Conservation (phyloP, 108 stramenopile species). For the Nannochloropsis oceanica region DNA sequence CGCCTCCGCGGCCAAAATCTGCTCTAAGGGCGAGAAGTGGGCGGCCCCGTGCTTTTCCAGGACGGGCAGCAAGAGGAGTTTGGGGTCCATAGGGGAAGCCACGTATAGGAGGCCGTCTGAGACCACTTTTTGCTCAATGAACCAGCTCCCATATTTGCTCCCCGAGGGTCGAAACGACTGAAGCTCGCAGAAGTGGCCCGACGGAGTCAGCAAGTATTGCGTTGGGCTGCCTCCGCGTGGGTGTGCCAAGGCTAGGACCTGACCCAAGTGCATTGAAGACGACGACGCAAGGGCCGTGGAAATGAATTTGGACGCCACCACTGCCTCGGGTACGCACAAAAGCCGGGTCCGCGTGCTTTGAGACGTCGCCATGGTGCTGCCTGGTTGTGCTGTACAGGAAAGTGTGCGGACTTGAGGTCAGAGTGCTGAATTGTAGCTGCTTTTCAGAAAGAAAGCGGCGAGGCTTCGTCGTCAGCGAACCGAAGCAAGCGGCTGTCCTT, state of each 20-base stretch:
- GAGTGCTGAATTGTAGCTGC: too few relatives aligned
- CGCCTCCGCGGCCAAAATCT: not conserved
- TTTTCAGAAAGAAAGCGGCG: too few relatives aligned
- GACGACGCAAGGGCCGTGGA: not conserved
- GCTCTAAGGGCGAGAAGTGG: not conserved
- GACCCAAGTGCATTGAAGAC: not conserved
- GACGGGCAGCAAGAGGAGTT: conserved; percentile 23
- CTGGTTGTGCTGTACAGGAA: too few relatives aligned
- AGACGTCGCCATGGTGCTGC: not conserved
- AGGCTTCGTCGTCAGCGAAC: too few relatives aligned
- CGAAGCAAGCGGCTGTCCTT: too few relatives aligned
- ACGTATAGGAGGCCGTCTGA: conserved; percentile 9
- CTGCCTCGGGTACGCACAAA: not conserved
- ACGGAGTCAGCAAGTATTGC: conserved; percentile 6
- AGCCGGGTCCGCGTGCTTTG: not conserved
- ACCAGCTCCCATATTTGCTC: conserved; percentile 13
- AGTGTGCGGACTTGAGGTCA: too few relatives aligned
- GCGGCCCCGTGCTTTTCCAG: not conserved
- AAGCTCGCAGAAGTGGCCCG: conserved; percentile 17
- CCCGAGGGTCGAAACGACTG: conserved; percentile 8
- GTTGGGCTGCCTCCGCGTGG: not conserved
- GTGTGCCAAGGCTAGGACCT: not conserved
- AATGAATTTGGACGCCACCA: not conserved
- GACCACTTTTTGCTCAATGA: conserved; percentile 23
- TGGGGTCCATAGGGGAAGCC: conserved; percentile 18